A percentile compares a stretch with the other conserved stretches of the same genome.
Evolutionary conservation across 148 eudicot species (phyloP).

Genomic region (Euryodendron excelsum): DNA sequence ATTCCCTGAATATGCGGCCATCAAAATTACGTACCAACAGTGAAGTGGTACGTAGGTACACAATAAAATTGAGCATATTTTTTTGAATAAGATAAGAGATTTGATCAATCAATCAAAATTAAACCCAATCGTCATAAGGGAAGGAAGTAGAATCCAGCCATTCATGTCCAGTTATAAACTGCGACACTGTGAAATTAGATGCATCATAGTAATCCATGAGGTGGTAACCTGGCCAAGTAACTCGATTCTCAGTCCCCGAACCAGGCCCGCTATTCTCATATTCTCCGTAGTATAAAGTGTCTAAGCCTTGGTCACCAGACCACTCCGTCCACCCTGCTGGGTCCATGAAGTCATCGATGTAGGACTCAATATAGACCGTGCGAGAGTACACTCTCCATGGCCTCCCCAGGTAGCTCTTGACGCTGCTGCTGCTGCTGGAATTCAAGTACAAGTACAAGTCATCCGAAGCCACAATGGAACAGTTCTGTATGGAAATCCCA

Average conservation of each 20-base stretch:
- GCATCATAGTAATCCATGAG: constrained; percentile 81
- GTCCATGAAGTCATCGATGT: constrained; percentile 64
- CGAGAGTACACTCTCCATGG: constrained; percentile 77
- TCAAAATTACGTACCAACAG: too few species aligned
- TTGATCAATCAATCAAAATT: neutral
- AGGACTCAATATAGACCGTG: constrained; percentile 66
- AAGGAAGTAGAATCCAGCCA: constrained; percentile 91
- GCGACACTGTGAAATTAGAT: constrained; percentile 64
- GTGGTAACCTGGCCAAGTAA: constrained; percentile 74
- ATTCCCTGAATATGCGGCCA: too few species aligned
- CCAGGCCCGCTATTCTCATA: constrained; percentile 70
- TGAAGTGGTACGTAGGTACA: too few species aligned
- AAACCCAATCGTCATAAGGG: constrained; percentile 85
- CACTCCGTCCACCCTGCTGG: constrained; percentile 63
- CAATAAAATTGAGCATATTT: neutral
- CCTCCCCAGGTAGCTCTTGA: constrained; percentile 74
- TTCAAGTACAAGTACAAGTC: constrained; percentile 29
- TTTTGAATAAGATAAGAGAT: neutral
- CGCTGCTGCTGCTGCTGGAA: constrained; percentile 12
- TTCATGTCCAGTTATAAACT: constrained; percentile 72
- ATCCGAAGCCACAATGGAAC: constrained; percentile 61
- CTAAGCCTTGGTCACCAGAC: constrained; percentile 34
- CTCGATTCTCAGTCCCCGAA: constrained; percentile 42
- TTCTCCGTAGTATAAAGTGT: constrained; percentile 81
- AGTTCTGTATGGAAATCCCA: constrained; percentile 77